Conservation (phyloP, 345 rosid genomes). For the Gynandropsis gynandra region DNA sequence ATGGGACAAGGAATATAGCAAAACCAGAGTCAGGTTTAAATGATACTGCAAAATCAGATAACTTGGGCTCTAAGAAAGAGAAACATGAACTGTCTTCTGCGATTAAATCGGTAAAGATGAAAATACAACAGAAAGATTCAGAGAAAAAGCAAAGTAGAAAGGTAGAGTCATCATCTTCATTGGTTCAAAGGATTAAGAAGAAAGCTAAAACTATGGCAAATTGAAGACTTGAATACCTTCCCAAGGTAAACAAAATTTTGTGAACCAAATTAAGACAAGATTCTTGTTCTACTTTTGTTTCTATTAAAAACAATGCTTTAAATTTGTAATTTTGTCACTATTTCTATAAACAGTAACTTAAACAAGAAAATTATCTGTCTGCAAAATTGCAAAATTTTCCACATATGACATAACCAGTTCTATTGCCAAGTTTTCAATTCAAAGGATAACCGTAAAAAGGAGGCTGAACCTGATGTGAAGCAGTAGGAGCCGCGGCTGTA, state of each 20-base stretch:
- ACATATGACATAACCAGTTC: no score
- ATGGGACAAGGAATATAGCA: slow-evolving; percentile 23
- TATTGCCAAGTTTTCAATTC: no score
- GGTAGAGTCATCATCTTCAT: slow-evolving; percentile 4
- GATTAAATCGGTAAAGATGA: slow-evolving; percentile 71
- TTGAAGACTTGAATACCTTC: not conserved
- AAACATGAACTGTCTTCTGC: slow-evolving; percentile 48
- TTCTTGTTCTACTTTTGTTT: no score
- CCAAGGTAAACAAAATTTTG: no score
- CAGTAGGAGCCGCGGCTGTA: slow-evolving; percentile 29
- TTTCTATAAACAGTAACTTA: no score
- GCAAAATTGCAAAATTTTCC: no score
- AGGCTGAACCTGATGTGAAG: slow-evolving; percentile 34
- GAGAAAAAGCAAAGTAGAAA: slow-evolving; percentile 12
- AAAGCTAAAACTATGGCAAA: slow-evolving; percentile 21
- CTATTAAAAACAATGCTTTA: no score
- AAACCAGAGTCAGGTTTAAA: slow-evolving; percentile 15
- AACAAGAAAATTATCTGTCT: no score
- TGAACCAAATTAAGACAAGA: no score
- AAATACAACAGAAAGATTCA: slow-evolving; percentile 38
- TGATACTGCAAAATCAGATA: slow-evolving; percentile 18
- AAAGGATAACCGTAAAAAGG: slow-evolving; percentile 32
- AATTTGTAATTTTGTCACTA: no score
- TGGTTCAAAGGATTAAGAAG: slow-evolving; percentile 26
- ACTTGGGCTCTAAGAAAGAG: slow-evolving; percentile 32